Evolutionary conservation across 2,329 filamentous ascomycete genomes (phyloP).

Genomic region (Cucurbitaria berberidis): DNA sequence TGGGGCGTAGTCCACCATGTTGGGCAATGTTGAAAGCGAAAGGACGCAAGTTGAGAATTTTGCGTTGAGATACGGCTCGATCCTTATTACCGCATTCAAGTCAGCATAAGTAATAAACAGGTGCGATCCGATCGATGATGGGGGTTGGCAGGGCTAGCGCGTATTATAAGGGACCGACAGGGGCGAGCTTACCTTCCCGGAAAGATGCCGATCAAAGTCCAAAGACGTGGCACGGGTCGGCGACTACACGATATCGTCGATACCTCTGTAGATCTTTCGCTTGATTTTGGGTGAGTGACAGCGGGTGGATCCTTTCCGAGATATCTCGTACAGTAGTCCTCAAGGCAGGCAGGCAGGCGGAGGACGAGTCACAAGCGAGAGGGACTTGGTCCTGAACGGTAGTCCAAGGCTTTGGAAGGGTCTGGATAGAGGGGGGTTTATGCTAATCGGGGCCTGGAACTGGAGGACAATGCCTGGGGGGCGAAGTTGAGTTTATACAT

Average conservation of each 20-base stretch:
- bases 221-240: constrained; percentile 38
- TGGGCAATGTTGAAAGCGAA: constrained; percentile 17
- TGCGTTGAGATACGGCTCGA: constrained; percentile 24
- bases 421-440: constrained; percentile 29
- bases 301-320: constrained; percentile 27
- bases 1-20: constrained; percentile 46
- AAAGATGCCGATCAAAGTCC: constrained; percentile 30
- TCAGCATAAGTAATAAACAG: constrained; percentile 39
- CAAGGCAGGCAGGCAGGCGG: constrained; percentile 38
- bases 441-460: constrained; percentile 46
- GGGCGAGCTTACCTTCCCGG: constrained; percentile 44
- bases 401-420: constrained; percentile 15
- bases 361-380: constrained; percentile 28
- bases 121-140: constrained; percentile 15
- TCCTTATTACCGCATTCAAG: constrained; percentile 23
- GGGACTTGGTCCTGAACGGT: constrained; percentile 12
- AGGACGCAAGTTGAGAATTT: constrained; percentile 9
- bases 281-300: constrained; percentile 30
- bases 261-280: constrained; percentile 34
- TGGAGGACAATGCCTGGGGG: constrained; percentile 34
- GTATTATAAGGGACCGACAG: constrained; percentile 33
- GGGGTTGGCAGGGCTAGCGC: constrained; percentile 26
- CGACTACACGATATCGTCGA: constrained; percentile 29
- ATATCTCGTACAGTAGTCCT: constrained; percentile 20
- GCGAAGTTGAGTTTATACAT: constrained; percentile 48